Conservation (phyloP, 1,139 yeast species). For the Blastobotrys ciferrii region DNA sequence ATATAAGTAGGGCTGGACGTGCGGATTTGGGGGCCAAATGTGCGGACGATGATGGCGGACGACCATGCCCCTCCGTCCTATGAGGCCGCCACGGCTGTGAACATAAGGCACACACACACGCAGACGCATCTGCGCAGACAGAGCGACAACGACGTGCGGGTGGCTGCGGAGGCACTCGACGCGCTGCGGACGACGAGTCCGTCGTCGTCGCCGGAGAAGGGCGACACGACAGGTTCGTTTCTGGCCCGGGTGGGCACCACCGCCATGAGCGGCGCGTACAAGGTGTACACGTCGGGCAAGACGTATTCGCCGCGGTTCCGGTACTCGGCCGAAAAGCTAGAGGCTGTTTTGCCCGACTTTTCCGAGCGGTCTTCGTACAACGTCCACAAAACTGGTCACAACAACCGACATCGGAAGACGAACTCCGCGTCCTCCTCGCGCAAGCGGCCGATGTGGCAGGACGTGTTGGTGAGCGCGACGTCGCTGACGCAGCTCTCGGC, state of each 20-base stretch:
- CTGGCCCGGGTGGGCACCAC: slow-evolving; percentile 18
- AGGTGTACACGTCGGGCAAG: slow-evolving; percentile 57
- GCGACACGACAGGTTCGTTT: slow-evolving; percentile 17
- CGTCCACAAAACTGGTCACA: slow-evolving; percentile 1
- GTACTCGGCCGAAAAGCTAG: slow-evolving; percentile 66
- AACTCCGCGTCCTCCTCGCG: slow-evolving; percentile 1
- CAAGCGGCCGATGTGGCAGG: slow-evolving; percentile 36
- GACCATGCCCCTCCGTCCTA: not conserved
- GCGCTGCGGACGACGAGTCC: slow-evolving; percentile 15
- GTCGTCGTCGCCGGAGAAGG: slow-evolving; percentile 10
- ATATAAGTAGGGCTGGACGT: not conserved
- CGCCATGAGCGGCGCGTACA: slow-evolving; percentile 53
- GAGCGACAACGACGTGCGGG: slow-evolving; percentile 14
- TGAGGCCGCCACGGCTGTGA: not conserved
- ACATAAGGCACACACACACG: not conserved
- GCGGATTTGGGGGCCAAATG: not conserved
- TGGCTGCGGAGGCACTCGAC: slow-evolving; percentile 19
- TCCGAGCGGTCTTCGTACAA: slow-evolving; percentile 4
- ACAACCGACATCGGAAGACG: not conserved
- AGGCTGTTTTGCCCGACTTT: slow-evolving; percentile 43
- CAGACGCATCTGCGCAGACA: not conserved
- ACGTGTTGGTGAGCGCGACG: slow-evolving; percentile 42
- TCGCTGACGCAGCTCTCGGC: slow-evolving; percentile 49
- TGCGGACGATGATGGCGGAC: not conserved
- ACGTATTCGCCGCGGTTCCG: slow-evolving; percentile 56